Evolutionary conservation across 768 basidiomycete species (phyloP).

Genomic region (Lactarius pseudohatsudake): DNA sequence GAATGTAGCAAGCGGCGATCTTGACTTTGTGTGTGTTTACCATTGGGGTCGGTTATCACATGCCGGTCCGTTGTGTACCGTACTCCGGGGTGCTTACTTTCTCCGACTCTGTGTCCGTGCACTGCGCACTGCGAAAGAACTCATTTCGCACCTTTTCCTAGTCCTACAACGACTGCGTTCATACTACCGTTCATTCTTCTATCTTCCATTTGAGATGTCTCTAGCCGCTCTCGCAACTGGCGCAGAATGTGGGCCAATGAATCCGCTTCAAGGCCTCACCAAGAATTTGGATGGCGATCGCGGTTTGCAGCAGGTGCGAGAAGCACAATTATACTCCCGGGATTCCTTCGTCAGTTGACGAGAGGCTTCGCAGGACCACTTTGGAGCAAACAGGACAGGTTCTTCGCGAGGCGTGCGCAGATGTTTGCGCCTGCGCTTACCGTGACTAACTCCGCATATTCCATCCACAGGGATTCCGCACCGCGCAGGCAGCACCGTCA

Average conservation of each 20-base stretch:
- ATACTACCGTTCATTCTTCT: not conserved
- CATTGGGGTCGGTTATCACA: not conserved
- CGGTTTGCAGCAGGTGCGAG: constrained; percentile 71
- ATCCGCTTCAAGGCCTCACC: constrained; percentile 75
- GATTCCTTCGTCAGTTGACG: constrained; percentile 3
- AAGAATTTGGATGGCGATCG: constrained; percentile 80
- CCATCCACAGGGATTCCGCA: constrained; percentile 20
- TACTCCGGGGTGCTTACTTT: not conserved
- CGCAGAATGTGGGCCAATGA: constrained; percentile 83
- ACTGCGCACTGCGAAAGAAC: no score
- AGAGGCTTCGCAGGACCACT: constrained; percentile 58
- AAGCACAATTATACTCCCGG: not conserved
- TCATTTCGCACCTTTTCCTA: not conserved
- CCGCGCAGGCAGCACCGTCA: constrained; percentile 34
- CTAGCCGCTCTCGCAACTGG: constrained; percentile 75
- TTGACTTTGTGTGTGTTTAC: not conserved
- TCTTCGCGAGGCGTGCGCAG: constrained; percentile 60
- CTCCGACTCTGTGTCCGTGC: not conserved
- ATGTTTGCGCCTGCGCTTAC: not conserved
- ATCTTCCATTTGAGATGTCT: constrained; percentile 51
- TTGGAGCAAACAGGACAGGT: constrained; percentile 57
- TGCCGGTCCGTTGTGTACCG: not conserved
- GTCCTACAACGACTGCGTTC: not conserved
- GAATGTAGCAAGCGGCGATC: not conserved
- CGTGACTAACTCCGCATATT: not conserved